Percentiles rank a stretch among this genome's conserved stretches.
Conservation (phyloP, 352 stramenopile species). For the Globisporangium solare region DNA sequence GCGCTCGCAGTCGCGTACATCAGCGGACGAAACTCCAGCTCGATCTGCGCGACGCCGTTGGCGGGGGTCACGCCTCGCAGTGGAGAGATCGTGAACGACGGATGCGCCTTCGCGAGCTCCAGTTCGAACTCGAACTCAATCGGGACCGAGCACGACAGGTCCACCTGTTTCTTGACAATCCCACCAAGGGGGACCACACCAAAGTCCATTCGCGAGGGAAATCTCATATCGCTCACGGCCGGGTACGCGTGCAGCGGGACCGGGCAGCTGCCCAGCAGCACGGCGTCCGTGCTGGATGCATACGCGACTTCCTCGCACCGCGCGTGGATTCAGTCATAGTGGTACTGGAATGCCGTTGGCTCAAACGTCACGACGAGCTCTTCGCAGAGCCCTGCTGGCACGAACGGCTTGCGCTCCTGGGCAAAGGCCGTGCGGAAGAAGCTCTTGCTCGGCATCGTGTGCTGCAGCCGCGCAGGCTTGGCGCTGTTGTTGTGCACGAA, state of each 20-base stretch:
- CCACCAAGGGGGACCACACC: constrained; percentile 51
- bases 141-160: constrained; percentile 72
- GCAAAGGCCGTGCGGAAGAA: constrained; percentile 55
- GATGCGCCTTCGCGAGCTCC: constrained; percentile 50
- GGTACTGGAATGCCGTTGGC: constrained; percentile 77
- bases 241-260: constrained; percentile 87
- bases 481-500: constrained; percentile 72
- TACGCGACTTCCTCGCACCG: constrained; percentile 69
- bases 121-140: constrained; percentile 89
- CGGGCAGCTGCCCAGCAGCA: constrained; percentile 36
- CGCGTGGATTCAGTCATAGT: constrained; percentile 87
- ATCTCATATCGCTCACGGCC: constrained; percentile 71
- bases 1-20: constrained; percentile 55
- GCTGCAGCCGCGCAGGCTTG: constrained; percentile 68
- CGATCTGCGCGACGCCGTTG: constrained; percentile 54
- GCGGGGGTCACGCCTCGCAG: constrained; percentile 64
- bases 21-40: constrained; percentile 72
- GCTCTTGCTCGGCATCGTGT: constrained; percentile 41
- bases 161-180: constrained; percentile 32
- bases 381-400: constrained; percentile 73
- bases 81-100: constrained; percentile 76
- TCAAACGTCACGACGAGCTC: constrained; percentile 76
- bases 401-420: constrained; percentile 45
- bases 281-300: constrained; percentile 39
- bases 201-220: constrained; percentile 82